These are phyloP conservation scores for Paspalum vaginatum DNA, from an alignment of 176 grass and related monocot species.

Conservation along the genomic window DNA sequence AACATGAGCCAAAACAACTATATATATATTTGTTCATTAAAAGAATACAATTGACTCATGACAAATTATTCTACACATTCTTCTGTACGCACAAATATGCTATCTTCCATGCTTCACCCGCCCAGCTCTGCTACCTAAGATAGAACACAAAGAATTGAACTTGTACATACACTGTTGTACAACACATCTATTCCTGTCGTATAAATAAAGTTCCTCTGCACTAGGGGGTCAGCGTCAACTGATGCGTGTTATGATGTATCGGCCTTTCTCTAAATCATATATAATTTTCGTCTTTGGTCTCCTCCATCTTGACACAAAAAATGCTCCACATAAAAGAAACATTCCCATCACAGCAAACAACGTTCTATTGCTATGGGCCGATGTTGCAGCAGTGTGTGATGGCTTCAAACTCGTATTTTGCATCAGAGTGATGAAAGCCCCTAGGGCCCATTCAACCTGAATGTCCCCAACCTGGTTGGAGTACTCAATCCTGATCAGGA, in stretches of 20 bases:
- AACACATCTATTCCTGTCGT: slow-evolving; percentile 54
- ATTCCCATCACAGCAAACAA: slow-evolving; percentile 44
- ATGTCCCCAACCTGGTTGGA: slow-evolving; percentile 64
- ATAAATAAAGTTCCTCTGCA: slow-evolving; percentile 40
- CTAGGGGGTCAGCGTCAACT: slow-evolving; percentile 47
- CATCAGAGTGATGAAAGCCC: slow-evolving; percentile 66
- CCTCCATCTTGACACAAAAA: slow-evolving; percentile 67
- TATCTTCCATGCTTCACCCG: slow-evolving; percentile 35
- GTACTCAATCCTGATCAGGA: slow-evolving; percentile 70
- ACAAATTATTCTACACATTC: slow-evolving; percentile 35
- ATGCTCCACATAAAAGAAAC: slow-evolving; percentile 47
- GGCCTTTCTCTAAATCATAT: slow-evolving; percentile 94
- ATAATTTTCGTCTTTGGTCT: slow-evolving; percentile 78
- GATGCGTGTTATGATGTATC: slow-evolving; percentile 77
- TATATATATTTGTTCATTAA: neutral
- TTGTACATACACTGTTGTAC: slow-evolving; percentile 47
- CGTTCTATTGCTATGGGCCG: slow-evolving; percentile 33
- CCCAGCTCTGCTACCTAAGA: slow-evolving; percentile 33
- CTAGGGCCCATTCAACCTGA: slow-evolving; percentile 80
- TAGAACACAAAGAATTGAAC: slow-evolving; percentile 58
- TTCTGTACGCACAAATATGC: slow-evolving; percentile 32
- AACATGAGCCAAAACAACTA: neutral
- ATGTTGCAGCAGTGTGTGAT: neutral
- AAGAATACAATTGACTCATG: slow-evolving; percentile 30
- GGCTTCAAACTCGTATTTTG: slow-evolving; percentile 20